Percentiles rank a stretch among this genome's conserved stretches.
These are phyloP conservation scores for Lycium ferocissimum DNA, from an alignment of 257 asterid genomes.

Conservation along the genomic window DNA sequence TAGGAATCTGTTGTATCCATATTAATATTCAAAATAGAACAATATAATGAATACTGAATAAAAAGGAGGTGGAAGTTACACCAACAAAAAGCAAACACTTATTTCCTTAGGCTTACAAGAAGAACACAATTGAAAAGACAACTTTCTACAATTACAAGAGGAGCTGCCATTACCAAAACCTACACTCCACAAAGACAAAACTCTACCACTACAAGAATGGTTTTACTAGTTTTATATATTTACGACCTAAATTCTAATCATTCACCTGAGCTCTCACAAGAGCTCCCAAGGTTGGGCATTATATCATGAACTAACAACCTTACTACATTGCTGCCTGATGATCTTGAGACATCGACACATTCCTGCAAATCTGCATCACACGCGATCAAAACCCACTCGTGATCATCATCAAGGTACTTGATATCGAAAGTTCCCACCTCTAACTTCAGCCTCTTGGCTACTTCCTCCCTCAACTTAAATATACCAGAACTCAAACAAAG, in stretches of 20 bases:
- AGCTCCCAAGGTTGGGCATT: slow-evolving; percentile 76
- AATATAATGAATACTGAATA: background rate
- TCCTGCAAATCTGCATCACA: slow-evolving; percentile 81
- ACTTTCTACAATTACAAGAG: slow-evolving; percentile 32
- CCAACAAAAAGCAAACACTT: slow-evolving; percentile 20
- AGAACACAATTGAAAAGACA: slow-evolving; percentile 29
- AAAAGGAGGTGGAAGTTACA: background rate
- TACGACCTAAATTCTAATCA: slow-evolving; percentile 48
- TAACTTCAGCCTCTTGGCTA: slow-evolving; percentile 75
- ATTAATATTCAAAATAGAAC: background rate
- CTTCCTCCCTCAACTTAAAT: slow-evolving; percentile 69
- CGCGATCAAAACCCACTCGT: slow-evolving; percentile 82
- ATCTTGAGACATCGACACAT: slow-evolving; percentile 60
- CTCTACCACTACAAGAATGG: slow-evolving; percentile 55
- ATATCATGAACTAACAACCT: slow-evolving; percentile 74
- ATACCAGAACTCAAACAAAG: slow-evolving; percentile 57
- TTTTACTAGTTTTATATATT: slow-evolving; percentile 42
- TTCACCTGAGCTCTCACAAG: slow-evolving; percentile 85
- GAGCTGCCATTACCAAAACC: slow-evolving; percentile 36
- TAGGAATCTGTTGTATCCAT: background rate
- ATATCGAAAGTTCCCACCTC: slow-evolving; percentile 81
- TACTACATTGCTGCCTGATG: slow-evolving; percentile 60
- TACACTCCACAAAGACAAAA: slow-evolving; percentile 48
- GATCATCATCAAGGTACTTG: slow-evolving; percentile 85
- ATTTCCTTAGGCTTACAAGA: slow-evolving; percentile 25